Evolutionary conservation across 192 early-diverging fungal genomes (phyloP).

Genomic region (Gorgonomyces haynaldii): DNA sequence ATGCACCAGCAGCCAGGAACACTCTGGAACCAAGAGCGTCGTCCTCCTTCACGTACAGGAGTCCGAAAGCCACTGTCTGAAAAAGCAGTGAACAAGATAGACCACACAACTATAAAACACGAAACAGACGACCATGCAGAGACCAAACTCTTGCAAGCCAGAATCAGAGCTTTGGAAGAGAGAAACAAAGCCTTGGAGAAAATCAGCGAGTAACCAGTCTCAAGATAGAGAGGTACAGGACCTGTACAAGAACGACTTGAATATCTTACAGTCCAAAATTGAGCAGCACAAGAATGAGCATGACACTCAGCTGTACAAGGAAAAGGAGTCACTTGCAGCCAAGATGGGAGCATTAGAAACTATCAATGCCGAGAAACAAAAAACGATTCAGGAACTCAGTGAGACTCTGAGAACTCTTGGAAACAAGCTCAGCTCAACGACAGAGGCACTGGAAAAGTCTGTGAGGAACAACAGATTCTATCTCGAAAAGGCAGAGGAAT

Average conservation of each 20-base stretch:
- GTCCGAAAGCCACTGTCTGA: no score
- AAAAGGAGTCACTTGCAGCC: not conserved
- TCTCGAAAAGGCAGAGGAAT: not conserved
- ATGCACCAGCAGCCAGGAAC: no score
- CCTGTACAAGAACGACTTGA: not conserved
- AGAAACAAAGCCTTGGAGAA: no score
- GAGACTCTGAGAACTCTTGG: not conserved
- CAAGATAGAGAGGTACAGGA: not conserved
- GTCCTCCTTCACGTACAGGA: no score
- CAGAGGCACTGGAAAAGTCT: not conserved
- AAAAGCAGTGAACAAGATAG: no score
- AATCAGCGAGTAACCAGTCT: not conserved
- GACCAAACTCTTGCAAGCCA: no score
- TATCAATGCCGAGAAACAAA: not conserved
- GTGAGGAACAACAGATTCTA: not conserved
- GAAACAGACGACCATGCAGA: no score
- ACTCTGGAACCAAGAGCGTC: no score
- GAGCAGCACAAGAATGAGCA: not conserved
- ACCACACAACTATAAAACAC: no score
- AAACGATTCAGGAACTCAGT: not conserved
- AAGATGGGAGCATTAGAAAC: not conserved
- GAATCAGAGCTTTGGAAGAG: no score
- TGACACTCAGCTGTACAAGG: not conserved
- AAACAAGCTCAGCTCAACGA: not conserved
- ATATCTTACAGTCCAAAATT: not conserved